A percentile compares a stretch with the other conserved stretches of the same genome.
These are phyloP conservation scores for Wickerhamomyces sp. DNA, from an alignment of 1,139 yeast genomes.

Conservation along the genomic window DNA sequence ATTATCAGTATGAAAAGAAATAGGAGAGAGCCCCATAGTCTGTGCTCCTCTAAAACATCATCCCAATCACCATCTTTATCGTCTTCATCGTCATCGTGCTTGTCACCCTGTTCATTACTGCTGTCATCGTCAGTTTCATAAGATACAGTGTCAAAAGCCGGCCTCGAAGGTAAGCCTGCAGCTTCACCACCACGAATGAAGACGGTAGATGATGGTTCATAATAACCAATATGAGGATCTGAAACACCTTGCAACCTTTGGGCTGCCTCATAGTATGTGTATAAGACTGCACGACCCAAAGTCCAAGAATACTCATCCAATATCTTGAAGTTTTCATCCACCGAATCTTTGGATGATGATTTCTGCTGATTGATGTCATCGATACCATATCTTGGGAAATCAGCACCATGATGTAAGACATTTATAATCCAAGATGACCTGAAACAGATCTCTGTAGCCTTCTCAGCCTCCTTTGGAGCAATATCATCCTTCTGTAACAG, in stretches of 20 bases:
- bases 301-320: conserved; percentile 82
- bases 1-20: conserved; percentile 40
- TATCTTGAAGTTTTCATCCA: conserved; percentile 49
- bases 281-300: conserved; percentile 70
- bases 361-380: conserved; percentile 27
- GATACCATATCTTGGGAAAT: conserved; percentile 57
- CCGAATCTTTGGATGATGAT: conserved; percentile 8
- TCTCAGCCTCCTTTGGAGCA: conserved; percentile 38
- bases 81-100: conserved; percentile 27
- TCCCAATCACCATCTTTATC: conserved; percentile 30
- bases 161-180: conserved; percentile 40
- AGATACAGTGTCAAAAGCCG: conserved; percentile 30
- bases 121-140: conserved; percentile 18
- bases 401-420: conserved; percentile 68
- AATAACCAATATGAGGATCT: conserved; percentile 38
- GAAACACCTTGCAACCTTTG: conserved; percentile 3
- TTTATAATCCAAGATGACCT: conserved; percentile 70
- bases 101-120: conserved; percentile 17
- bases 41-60: conserved; percentile 39
- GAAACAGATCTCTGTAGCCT: conserved; percentile 45
- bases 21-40: conserved; percentile 52
- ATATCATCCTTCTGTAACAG: conserved; percentile 34
- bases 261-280: conserved; percentile 38
- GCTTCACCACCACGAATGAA: conserved; percentile 53
- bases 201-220: conserved; percentile 44